phyloP scores from a whole-genome alignment of 176 grass and related monocot genomes.

The Triticum timopheevii region DNA sequence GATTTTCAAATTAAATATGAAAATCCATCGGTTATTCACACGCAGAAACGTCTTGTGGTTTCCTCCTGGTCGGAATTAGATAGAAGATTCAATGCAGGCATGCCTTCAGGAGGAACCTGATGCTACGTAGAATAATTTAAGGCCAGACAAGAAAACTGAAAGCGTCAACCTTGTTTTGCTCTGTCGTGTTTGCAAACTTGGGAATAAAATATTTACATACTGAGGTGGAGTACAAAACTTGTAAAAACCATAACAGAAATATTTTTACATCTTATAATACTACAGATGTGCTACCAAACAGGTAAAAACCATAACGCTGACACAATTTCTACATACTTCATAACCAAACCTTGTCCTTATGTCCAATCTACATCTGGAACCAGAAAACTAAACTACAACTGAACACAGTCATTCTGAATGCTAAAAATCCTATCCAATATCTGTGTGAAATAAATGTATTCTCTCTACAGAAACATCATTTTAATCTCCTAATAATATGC shows the following conservation, averaged over 20 bases:
- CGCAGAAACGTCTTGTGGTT: neutral
- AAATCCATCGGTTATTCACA: conserved; percentile 35
- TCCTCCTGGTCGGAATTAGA: conserved; percentile 33
- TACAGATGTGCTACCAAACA: too few species aligned
- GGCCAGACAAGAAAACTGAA: neutral
- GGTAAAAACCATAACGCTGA: neutral
- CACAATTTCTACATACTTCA: conserved; percentile 1
- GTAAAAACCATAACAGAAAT: too few species aligned
- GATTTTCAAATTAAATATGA: conserved; percentile 81
- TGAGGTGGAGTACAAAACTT: neutral
- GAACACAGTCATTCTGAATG: neutral
- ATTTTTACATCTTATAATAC: too few species aligned
- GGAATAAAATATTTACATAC: neutral
- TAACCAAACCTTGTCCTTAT: conserved; percentile 74
- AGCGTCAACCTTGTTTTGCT: neutral
- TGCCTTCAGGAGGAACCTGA: conserved; percentile 17
- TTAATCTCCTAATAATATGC: neutral
- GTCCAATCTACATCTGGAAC: conserved; percentile 71
- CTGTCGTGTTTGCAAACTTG: neutral
- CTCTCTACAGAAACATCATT: neutral
- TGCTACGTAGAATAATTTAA: neutral
- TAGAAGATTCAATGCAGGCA: conserved; percentile 45
- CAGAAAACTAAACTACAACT: conserved; percentile 6
- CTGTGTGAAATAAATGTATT: neutral
- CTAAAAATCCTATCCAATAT: neutral